Base-by-base conservation (phyloP, 371 early-diverging fungal species). In the Nematocida parisii region DNA sequence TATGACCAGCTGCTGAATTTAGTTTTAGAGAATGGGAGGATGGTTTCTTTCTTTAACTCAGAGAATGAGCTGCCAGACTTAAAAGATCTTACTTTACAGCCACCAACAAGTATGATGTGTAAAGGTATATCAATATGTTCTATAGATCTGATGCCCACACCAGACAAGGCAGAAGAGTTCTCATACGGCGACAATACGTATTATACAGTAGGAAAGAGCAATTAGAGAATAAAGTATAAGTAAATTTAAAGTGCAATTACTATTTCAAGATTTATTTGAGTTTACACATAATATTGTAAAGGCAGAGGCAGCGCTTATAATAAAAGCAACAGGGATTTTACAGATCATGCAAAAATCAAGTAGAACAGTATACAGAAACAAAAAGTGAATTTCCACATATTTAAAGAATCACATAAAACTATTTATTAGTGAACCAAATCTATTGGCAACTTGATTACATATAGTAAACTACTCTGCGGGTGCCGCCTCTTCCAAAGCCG, bases 1-100 rank as follows among this genome's bases (percentile, higher is more conserved):
- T 77, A 77, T 54, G 80, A 77, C 50, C 66, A 77, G 61, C 50
- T 77, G 18, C 80, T 77, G 22, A 77, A 77, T 70, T 6, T 77
- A 6, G 80, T 77, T 13, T 33, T 77, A 42, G 80, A 70, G 52
- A 42, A 70, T 1, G 80, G 52, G 27, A 68, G 58, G 39, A 77
- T 77, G 56, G 50, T 27, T 3, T 40, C 67, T n/a, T 22, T 44
- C 18, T 20, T 54, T 13, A 42, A 77, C 45, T 2, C 18, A 39
- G 75, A 75, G 57, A 33, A 27, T 7, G 24, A 54, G 24, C 6
- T 7, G 15, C 52, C 18, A 50, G 42, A 33, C 13, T 18, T 72
- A 20, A 60, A 55, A 9, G 70, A n/a, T 4, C 71, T 77, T 11
- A 55, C 0, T 13, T 6, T 0, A n/a, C 54, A 46, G 40, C 13